Base-by-base conservation (phyloP, 2,329 filamentous ascomycete species). In the Cladophialophora yegresii region DNA sequence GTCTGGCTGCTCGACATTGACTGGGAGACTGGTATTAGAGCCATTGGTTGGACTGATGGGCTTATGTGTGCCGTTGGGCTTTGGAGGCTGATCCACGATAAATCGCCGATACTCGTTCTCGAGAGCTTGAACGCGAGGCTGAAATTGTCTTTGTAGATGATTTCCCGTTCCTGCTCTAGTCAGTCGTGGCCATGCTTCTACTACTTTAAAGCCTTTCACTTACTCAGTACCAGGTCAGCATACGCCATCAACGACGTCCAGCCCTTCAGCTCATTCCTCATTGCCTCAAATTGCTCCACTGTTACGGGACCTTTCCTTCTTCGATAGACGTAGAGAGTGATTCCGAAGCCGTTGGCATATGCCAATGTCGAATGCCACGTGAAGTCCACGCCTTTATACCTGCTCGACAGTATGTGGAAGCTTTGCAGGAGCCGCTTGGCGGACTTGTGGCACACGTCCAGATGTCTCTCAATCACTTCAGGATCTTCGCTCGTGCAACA, bases 401-500 rank as follows among this genome's bases (percentile, higher is more conserved):
- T 65, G 57, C 64, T 63, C 4, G 67, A 70, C 8, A 72, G 56
- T 10, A 62, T 65, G 55, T 72, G 72, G 32, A 74, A 71, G 33
- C 68, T 69, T 33, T 70, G 62, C 30, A 76, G 70, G 53, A 76
- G 70, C n/a, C 68, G 66, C 51, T 67, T 70, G 30, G 73, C 69
- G 10, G 72, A 58, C 20, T 74, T 73, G 55, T 73, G 71, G 54
- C 73, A 75, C 20, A 75, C 66, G 26, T 73, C 69, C 8, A 75
- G 66, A 62, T 73, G 73, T 57, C 72, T 71, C 8, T 72, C 69
- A 30, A 73, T 71, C 20, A 75, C 70, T 16, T 73, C 71, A n/a
- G 69, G 55, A 49, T 71, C 70, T 8, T 67, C 61, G 32, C 71
- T 70, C 10, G 73, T 76, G 60, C 81, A 84, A 2, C 84, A 74